phyloP scores from a whole-genome alignment of 2,329 filamentous ascomycete species.

The Dactylella cylindrospora region DNA sequence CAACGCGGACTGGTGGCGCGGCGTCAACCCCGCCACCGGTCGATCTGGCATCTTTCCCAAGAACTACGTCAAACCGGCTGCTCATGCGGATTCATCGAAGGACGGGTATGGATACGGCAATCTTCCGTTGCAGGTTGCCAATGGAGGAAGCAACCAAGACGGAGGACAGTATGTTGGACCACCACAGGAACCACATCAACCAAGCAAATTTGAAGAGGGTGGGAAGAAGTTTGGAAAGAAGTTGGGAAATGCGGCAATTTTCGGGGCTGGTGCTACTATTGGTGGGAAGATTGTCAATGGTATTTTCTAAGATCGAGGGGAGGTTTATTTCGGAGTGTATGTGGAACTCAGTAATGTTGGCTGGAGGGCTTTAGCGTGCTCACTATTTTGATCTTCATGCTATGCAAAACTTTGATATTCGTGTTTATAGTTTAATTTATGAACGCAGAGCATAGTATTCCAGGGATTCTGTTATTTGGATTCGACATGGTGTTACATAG shows the following conservation, averaged over 20 bases:
- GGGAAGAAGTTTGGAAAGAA: slow-evolving; percentile 98
- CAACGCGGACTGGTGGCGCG: slow-evolving; percentile 97
- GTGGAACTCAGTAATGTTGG: background rate
- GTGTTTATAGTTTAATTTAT: background rate
- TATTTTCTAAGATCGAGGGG: slow-evolving; percentile 66
- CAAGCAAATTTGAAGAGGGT: slow-evolving; percentile 68
- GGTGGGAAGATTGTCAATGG: slow-evolving; percentile 87
- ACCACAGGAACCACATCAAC: slow-evolving; percentile 54
- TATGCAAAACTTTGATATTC: no score
- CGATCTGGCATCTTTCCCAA: slow-evolving; percentile 93
- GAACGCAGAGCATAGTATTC: no score
- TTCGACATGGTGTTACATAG: no score
- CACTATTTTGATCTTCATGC: no score
- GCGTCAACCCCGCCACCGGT: slow-evolving; percentile 77
- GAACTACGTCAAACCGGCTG: slow-evolving; percentile 74
- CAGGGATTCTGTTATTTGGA: no score
- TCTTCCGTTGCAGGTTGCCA: slow-evolving; percentile 45
- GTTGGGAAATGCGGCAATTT: slow-evolving; percentile 78
- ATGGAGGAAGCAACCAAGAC: slow-evolving; percentile 61
- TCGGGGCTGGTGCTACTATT: slow-evolving; percentile 88
- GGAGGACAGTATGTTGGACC: slow-evolving; percentile 52
- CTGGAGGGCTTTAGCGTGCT: no score
- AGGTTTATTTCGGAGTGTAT: background rate
- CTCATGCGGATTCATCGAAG: slow-evolving; percentile 61
- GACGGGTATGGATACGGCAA: slow-evolving; percentile 49